Percentiles rank a stretch among this genome's conserved stretches.
phyloP scores from a whole-genome alignment of 805 yeast species.

The Blastobotrys peoriensis region DNA sequence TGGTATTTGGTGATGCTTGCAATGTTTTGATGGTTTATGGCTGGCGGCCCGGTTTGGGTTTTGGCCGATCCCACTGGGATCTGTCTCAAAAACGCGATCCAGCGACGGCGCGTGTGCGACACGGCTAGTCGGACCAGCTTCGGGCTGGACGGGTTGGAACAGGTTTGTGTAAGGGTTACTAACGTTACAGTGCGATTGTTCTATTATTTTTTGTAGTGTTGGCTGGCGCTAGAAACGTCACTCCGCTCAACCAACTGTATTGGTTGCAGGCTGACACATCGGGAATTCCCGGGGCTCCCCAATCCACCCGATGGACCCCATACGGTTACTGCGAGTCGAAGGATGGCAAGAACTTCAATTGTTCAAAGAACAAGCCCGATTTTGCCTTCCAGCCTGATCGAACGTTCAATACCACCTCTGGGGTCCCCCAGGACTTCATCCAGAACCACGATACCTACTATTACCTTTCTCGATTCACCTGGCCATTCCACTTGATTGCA shows the following conservation, averaged over 20 bases:
- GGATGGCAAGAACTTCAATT: constrained; percentile 43
- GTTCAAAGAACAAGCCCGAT: constrained; percentile 60
- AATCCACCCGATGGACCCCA: constrained; percentile 69
- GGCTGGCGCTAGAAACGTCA: constrained; percentile 51
- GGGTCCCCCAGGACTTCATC: constrained; percentile 51
- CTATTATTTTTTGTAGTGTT: constrained; percentile 58
- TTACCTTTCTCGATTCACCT: constrained; percentile 62
- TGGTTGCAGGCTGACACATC: constrained; percentile 76
- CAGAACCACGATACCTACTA: constrained; percentile 44
- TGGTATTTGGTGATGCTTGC: too few species aligned
- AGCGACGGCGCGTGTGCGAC: too few species aligned
- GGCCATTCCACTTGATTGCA: constrained; percentile 57
- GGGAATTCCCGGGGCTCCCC: constrained; percentile 37
- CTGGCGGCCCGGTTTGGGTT: too few species aligned
- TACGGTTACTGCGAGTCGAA: constrained; percentile 54
- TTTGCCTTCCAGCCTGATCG: constrained; percentile 76
- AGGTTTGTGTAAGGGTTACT: too few species aligned
- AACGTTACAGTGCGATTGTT: constrained; percentile 37
- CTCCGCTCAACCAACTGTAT: constrained; percentile 60
- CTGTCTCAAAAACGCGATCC: too few species aligned
- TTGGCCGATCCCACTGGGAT: too few species aligned
- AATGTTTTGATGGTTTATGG: too few species aligned
- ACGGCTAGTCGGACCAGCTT: too few species aligned
- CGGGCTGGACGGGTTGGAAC: too few species aligned
- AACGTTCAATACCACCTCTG: constrained; percentile 53